Base-by-base conservation (phyloP, 2,329 filamentous ascomycete genomes). In the Aspergillus sp. region DNA sequence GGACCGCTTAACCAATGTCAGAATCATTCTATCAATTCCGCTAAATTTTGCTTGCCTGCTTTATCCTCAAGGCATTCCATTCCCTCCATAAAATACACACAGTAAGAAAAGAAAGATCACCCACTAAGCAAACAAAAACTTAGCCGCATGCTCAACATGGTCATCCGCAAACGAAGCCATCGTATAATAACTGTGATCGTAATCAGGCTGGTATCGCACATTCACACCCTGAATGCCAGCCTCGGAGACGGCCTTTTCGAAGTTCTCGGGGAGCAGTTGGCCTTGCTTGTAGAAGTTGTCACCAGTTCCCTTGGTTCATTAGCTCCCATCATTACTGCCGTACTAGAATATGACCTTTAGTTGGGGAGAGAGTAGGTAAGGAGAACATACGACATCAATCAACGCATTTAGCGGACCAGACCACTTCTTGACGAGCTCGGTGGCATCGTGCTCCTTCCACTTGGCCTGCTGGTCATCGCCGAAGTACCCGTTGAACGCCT, bases 131-230 rank as follows among this genome's bases (percentile, higher is more conserved):
- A 81, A 74, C 48, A 96, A 73, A 65, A 89, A 84, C 76, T 93
- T 95, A 56, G 90, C 91, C 51, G 90, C 90, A 72, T 94, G 89
- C 61, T 88, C 84, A 57, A 97, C 80, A 70, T 98, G 93, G 60
- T 97, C 90, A 62, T 88, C 85, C 39, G 85, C 81, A 67, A 98
- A 98, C 13, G 83, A 83, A 32, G 90, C 85, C 76, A 98, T 94
- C 71, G 95, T 96, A 72, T 83, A 98, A 74, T 98, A 98, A 53
- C 89, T 95, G 73, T 98, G 93, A 68, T 98, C 93, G 65, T 98
- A 97, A 53, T 84, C 90, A 73, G 87, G 63, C 66, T 95, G 91
- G 75, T 91, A 93, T 61, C 91, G 81, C 54, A 97, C 72, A 46
- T 81, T 81, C 53, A 96, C 73, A 7, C 86, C 87, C 50, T 76